phyloP scores from a whole-genome alignment of 805 yeast genomes.

The Komagataella pseudopastoris region DNA sequence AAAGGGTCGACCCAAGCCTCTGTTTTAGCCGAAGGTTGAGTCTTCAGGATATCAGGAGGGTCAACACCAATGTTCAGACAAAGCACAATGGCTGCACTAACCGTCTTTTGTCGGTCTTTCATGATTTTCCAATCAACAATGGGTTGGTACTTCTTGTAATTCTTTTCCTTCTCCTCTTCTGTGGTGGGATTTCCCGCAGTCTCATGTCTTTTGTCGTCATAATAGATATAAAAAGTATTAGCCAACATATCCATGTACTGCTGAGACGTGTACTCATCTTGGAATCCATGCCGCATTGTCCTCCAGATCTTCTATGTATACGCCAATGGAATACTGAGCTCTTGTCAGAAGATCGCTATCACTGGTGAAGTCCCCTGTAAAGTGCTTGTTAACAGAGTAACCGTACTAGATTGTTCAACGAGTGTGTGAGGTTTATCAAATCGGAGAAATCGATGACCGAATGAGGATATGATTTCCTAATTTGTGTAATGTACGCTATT shows the following conservation, averaged over 20 bases:
- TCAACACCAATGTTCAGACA: slow-evolving; percentile 92
- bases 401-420: background rate
- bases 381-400: background rate
- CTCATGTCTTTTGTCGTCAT: slow-evolving; percentile 83
- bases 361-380: background rate
- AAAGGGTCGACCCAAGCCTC: slow-evolving; percentile 94
- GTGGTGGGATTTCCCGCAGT: slow-evolving; percentile 74
- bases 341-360: background rate
- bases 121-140: slow-evolving; percentile 85
- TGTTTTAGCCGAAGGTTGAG: slow-evolving; percentile 81
- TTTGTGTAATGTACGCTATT: background rate
- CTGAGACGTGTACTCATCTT: slow-evolving; percentile 40
- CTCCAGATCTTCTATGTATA: background rate
- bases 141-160: slow-evolving; percentile 46
- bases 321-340: background rate
- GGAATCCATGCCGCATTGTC: slow-evolving; percentile 50
- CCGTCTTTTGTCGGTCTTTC: slow-evolving; percentile 84
- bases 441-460: background rate
- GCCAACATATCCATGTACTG: slow-evolving; percentile 42
- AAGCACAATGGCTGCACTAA: slow-evolving; percentile 81
- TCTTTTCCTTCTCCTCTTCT: slow-evolving; percentile 32
- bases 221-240: slow-evolving; percentile 67
- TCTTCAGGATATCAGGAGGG: slow-evolving; percentile 90
- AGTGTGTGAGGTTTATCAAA: background rate
- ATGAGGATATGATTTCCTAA: background rate